These are phyloP conservation scores for Mycena rosella DNA, from an alignment of 768 basidiomycete species.

Conservation along the genomic window DNA sequence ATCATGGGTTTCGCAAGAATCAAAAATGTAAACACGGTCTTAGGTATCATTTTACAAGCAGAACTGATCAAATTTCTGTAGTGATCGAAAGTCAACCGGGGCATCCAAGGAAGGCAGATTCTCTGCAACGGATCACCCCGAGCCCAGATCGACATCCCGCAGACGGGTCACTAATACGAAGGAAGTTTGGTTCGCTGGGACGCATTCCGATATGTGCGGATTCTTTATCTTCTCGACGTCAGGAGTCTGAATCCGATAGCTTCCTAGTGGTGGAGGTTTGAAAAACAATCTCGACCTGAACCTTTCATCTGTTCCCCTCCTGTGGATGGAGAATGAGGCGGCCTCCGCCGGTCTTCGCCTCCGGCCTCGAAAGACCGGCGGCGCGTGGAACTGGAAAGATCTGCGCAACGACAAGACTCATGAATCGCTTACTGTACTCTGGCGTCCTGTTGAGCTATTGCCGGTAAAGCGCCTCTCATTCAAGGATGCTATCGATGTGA, in stretches of 20 bases:
- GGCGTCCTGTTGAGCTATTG: not conserved
- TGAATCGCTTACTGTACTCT: not conserved
- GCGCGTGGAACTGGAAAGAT: constrained; percentile 12
- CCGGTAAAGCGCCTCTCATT: not conserved
- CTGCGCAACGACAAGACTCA: not conserved
- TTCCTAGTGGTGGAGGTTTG: constrained; percentile 18
- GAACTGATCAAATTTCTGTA: not conserved
- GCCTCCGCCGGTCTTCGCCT: constrained; percentile 20
- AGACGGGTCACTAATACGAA: not conserved
- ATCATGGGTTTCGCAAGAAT: not conserved
- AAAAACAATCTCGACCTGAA: constrained; percentile 28
- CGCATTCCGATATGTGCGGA: constrained; percentile 5
- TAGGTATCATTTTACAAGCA: not conserved
- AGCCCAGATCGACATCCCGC: too few relatives aligned
- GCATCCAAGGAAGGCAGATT: not conserved
- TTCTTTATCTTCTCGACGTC: too few relatives aligned
- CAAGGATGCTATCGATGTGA: not conserved
- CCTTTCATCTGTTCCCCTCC: constrained; percentile 23
- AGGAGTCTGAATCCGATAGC: not conserved
- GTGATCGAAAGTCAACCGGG: not conserved
- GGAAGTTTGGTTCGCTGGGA: not conserved
- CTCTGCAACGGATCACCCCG: not conserved
- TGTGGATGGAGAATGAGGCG: constrained; percentile 35
- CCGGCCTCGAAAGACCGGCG: constrained; percentile 1
- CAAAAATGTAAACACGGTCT: not conserved